Conservation (phyloP, 73 alveolate species). For the Paraurostyla sp. region DNA sequence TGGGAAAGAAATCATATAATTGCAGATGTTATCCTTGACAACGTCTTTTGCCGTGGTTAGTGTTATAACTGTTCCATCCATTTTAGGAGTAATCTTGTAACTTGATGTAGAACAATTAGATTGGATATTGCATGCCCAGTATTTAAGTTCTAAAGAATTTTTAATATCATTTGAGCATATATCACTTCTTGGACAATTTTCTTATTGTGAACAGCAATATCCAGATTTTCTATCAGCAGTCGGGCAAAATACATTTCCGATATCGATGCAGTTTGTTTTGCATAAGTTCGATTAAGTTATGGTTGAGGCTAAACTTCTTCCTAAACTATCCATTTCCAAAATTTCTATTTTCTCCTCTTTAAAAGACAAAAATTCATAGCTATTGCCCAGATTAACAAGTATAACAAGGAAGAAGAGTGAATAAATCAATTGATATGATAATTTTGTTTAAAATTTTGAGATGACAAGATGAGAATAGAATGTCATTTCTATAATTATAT, state of each 20-base stretch:
- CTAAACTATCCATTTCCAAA: too few relatives aligned
- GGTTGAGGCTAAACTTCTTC: too few relatives aligned
- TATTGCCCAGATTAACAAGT: too few relatives aligned
- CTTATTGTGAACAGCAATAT: neutral
- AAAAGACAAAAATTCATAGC: too few relatives aligned
- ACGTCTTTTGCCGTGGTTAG: neutral
- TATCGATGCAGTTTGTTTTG: neutral
- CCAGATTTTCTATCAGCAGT: constrained; percentile 27
- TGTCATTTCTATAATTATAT: too few relatives aligned
- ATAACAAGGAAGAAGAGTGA: too few relatives aligned
- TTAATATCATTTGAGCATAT: constrained; percentile 24
- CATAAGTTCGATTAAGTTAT: too few relatives aligned
- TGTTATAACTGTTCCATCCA: neutral
- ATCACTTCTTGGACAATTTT: neutral
- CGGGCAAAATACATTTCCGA: neutral
- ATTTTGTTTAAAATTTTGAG: too few relatives aligned
- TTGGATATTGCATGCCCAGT: neutral
- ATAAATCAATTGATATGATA: too few relatives aligned
- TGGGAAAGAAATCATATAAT: neutral
- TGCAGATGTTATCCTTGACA: neutral
- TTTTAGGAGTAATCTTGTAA: neutral
- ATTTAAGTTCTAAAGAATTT: neutral
- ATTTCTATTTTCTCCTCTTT: too few relatives aligned
- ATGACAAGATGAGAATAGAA: too few relatives aligned
- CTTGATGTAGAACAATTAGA: neutral